These are phyloP conservation scores for Phytophthora litchii DNA, from an alignment of 352 stramenopile genomes.

Conservation along the genomic window DNA sequence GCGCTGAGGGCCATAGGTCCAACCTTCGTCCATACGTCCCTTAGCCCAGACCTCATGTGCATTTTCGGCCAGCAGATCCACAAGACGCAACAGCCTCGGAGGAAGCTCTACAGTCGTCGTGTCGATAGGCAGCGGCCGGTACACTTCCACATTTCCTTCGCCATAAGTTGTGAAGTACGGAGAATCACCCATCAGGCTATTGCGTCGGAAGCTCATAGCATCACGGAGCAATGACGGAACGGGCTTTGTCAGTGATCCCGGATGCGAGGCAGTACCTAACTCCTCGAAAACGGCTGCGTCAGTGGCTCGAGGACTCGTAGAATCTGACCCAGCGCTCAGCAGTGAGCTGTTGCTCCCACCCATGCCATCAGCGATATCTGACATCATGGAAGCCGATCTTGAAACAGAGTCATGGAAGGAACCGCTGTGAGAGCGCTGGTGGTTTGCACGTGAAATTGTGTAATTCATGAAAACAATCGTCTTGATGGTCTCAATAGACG, in stretches of 20 bases:
- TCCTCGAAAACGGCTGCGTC: conserved; percentile 38
- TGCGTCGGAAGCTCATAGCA: conserved; percentile 79
- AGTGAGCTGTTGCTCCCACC: conserved; percentile 41
- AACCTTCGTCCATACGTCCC: conserved; percentile 87
- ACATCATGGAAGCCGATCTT: conserved; percentile 72
- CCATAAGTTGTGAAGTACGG: conserved; percentile 79
- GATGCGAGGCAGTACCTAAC: conserved; percentile 28
- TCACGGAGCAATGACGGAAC: conserved; percentile 69
- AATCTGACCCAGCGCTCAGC: conserved; percentile 30
- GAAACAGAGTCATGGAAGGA: conserved; percentile 74
- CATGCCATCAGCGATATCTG: conserved; percentile 42
- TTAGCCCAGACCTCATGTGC: conserved; percentile 89
- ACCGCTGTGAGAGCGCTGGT: conserved; percentile 44
- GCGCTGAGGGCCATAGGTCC: conserved; percentile 83
- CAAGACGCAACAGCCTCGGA: conserved; percentile 64
- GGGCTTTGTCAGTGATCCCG: conserved; percentile 44
- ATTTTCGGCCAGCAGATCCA: conserved; percentile 86
- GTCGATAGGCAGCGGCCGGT: conserved; percentile 79
- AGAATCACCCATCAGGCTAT: conserved; percentile 80
- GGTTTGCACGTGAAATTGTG: conserved; percentile 60
- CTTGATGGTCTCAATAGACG: conserved; percentile 89
- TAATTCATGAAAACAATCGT: conserved; percentile 91
- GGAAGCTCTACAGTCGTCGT: conserved; percentile 74
- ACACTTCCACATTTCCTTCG: conserved; percentile 61
- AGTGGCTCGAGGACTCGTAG: conserved; percentile 31